Conservation (phyloP, 768 basidiomycete genomes). For the Kwoniella mangroviensis region DNA sequence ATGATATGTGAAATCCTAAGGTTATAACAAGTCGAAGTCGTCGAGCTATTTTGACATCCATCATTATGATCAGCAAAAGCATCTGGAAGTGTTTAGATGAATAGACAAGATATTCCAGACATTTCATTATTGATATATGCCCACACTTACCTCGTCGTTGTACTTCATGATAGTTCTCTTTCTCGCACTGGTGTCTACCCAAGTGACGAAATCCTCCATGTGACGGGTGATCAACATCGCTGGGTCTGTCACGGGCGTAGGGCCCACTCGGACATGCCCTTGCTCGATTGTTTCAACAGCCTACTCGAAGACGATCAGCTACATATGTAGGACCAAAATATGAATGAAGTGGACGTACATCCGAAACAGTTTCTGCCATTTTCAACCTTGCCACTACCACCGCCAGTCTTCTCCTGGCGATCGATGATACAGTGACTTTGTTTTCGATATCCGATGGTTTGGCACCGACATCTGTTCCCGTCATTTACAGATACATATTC, state of each 20-base stretch:
- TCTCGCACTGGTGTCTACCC: conserved; percentile 97
- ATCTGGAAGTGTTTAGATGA: not conserved
- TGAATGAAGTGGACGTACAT: conserved; percentile 64
- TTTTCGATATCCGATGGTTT: conserved; percentile 92
- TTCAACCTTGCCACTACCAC: conserved; percentile 90
- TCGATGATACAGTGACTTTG: conserved; percentile 92
- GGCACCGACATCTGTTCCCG: conserved; percentile 66
- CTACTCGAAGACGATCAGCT: conserved; percentile 47
- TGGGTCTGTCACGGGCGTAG: conserved; percentile 93
- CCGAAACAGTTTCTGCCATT: conserved; percentile 94
- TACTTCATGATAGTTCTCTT: conserved; percentile 94
- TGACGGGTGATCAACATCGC: conserved; percentile 94
- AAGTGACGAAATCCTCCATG: conserved; percentile 99
- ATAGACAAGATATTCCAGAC: too few relatives aligned
- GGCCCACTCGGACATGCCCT: conserved; percentile 95
- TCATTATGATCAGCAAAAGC: not conserved
- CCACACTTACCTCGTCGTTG: conserved; percentile 80
- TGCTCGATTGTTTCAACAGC: conserved; percentile 98
- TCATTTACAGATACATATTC: too few relatives aligned
- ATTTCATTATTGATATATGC: too few relatives aligned
- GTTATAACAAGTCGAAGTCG: conserved; percentile 83
- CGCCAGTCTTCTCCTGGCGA: conserved; percentile 87
- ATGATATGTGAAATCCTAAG: not conserved
- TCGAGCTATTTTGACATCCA: conserved; percentile 68
- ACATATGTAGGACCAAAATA: not conserved